phyloP scores from a whole-genome alignment of 345 rosid species.

The Pugionium cornutum region DNA sequence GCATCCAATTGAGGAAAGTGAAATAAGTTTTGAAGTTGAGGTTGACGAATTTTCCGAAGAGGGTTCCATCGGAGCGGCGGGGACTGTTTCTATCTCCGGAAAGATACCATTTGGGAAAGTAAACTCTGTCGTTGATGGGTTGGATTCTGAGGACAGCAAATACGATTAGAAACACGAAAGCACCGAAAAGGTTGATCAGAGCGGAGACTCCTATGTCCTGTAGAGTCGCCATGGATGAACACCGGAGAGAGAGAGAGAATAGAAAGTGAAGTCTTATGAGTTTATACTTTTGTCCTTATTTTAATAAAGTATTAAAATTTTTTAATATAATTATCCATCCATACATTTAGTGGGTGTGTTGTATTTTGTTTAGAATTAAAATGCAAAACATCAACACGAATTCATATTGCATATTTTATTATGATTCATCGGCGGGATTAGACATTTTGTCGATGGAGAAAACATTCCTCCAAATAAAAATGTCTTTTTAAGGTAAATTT shows the following conservation, averaged over 20 bases:
- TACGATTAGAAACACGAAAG: slow-evolving; percentile 78
- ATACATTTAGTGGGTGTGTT: too few species aligned
- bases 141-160: slow-evolving; percentile 87
- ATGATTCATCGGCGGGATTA: slow-evolving; percentile 3
- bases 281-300: neutral
- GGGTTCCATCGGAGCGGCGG: slow-evolving; percentile 50
- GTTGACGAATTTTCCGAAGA: slow-evolving; percentile 79
- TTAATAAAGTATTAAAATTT: too few species aligned
- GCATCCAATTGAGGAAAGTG: slow-evolving; percentile 97
- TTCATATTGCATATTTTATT: neutral
- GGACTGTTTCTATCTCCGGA: slow-evolving; percentile 71
- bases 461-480: neutral
- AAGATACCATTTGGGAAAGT: slow-evolving; percentile 66
- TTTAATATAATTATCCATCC: too few species aligned
- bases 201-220: slow-evolving; percentile 89
- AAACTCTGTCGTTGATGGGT: slow-evolving; percentile 91
- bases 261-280: slow-evolving; percentile 10
- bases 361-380: too few species aligned
- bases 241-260: slow-evolving; percentile 1
- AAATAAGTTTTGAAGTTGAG: slow-evolving; percentile 71
- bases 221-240: slow-evolving; percentile 72
- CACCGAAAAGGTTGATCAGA: slow-evolving; percentile 64
- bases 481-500: too few species aligned
- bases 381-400: neutral
- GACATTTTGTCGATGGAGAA: neutral